Evolutionary conservation across 306 rosid genomes (phyloP).

Genomic region (Trichosanthes cucumerina): DNA sequence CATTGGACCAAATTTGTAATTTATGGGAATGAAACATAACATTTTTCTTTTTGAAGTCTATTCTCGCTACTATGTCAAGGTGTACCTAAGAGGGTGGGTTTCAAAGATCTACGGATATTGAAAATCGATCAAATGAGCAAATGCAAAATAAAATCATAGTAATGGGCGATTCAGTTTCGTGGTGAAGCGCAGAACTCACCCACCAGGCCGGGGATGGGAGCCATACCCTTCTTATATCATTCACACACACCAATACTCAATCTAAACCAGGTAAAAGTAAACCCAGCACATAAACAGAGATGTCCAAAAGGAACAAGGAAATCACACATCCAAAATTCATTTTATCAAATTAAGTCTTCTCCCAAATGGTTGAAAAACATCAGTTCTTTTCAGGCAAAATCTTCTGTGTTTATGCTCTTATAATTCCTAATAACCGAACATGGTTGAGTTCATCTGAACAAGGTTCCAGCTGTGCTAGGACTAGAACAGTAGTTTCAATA

Average conservation of each 20-base stretch:
- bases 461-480: not conserved
- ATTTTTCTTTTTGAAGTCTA: too few species aligned
- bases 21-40: too few species aligned
- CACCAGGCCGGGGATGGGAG: not conserved
- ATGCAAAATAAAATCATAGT: not conserved
- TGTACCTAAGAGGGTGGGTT: too few species aligned
- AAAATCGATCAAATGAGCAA: not conserved
- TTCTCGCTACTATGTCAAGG: too few species aligned
- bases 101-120: not conserved
- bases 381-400: not conserved
- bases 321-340: not conserved
- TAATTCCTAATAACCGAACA: not conserved
- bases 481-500: not conserved
- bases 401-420: not conserved
- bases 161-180: not conserved
- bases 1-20: too few species aligned
- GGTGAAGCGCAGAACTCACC: not conserved
- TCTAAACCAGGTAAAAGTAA: not conserved
- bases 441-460: not conserved
- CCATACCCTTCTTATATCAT: too few species aligned
- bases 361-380: not conserved
- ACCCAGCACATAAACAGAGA: not conserved
- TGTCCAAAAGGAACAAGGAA: not conserved
- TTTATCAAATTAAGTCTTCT: not conserved
- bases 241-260: not conserved